Conservation (phyloP, 177 flowering plant species). For the Vitis hybrid region DNA sequence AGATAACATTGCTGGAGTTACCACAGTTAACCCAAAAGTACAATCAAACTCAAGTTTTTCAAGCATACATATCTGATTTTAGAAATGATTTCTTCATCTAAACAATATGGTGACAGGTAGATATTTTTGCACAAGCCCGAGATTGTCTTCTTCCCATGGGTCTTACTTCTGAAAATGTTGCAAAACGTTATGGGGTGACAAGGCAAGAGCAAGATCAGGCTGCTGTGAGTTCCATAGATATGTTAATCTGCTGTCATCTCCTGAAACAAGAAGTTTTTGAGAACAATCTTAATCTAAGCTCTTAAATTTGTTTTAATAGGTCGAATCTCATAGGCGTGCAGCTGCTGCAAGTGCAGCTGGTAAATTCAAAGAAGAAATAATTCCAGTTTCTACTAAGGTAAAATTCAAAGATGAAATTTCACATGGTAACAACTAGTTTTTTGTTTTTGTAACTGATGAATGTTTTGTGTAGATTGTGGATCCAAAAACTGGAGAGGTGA, state of each 20-base stretch:
- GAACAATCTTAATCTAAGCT: background rate
- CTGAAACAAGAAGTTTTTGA: background rate
- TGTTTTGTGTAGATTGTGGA: conserved; percentile 42
- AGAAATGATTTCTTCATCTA: background rate
- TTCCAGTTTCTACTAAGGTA: conserved; percentile 68
- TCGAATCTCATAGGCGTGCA: conserved; percentile 58
- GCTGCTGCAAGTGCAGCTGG: conserved; percentile 66
- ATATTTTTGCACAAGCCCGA: conserved; percentile 50
- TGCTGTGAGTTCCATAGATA: conserved; percentile 41
- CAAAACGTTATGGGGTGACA: conserved; percentile 62
- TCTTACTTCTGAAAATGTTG: conserved; percentile 71
- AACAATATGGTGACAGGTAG: conserved; percentile 28
- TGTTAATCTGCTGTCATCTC: background rate
- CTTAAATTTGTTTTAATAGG: conserved; percentile 22
- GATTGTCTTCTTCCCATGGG: conserved; percentile 85
- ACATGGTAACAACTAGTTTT: background rate
- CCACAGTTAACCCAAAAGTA: conserved; percentile 49
- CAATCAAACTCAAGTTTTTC: background rate
- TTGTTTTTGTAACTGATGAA: conserved; percentile 14
- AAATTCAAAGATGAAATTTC: background rate
- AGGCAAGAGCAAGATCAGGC: conserved; percentile 70
- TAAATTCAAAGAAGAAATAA: conserved; percentile 62
- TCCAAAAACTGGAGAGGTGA: conserved; percentile 53
- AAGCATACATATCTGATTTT: background rate
- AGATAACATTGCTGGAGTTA: conserved; percentile 21